These are phyloP conservation scores for Aspergillus aculeatus DNA, from an alignment of 2,329 filamentous ascomycete genomes.

Conservation along the genomic window DNA sequence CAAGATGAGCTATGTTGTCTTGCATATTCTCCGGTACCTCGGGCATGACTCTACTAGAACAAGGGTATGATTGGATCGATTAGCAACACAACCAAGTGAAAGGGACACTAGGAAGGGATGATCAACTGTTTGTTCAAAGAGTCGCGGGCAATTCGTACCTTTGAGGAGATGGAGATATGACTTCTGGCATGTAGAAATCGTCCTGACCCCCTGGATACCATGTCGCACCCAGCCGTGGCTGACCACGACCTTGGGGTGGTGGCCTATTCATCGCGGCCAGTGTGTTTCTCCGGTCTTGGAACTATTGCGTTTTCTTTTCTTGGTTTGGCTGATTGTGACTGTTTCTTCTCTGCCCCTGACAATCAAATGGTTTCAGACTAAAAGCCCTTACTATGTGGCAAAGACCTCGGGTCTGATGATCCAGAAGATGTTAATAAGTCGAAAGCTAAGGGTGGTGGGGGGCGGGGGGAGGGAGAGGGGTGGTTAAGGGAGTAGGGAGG, in stretches of 20 bases:
- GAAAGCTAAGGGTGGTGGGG: not conserved
- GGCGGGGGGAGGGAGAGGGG: not conserved
- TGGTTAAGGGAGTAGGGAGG: not conserved
- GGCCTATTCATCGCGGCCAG: constrained; percentile 35
- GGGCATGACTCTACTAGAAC: constrained; percentile 71
- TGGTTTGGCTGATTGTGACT: constrained; percentile 8
- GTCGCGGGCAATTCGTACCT: constrained; percentile 49
- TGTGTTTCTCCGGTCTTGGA: constrained; percentile 13
- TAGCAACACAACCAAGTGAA: constrained; percentile 22
- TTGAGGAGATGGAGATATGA: constrained; percentile 69
- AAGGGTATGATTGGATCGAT: constrained; percentile 19
- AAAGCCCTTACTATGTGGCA: not conserved
- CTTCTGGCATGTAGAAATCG: constrained; percentile 68
- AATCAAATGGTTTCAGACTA: constrained; percentile 10
- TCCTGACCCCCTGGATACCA: constrained; percentile 67
- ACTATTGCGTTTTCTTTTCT: constrained; percentile 15
- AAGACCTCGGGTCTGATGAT: not conserved
- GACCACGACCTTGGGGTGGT: constrained; percentile 37
- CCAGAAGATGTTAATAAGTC: not conserved
- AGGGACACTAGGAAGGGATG: constrained; percentile 9
- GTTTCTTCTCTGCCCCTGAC: constrained; percentile 14
- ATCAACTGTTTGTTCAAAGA: constrained; percentile 6
- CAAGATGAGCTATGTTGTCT: constrained; percentile 86
- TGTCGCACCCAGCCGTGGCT: constrained; percentile 56
- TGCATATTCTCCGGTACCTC: constrained; percentile 97